phyloP scores from a whole-genome alignment of 1,284 basidiomycete species.

The Cryptococcus sp. region DNA sequence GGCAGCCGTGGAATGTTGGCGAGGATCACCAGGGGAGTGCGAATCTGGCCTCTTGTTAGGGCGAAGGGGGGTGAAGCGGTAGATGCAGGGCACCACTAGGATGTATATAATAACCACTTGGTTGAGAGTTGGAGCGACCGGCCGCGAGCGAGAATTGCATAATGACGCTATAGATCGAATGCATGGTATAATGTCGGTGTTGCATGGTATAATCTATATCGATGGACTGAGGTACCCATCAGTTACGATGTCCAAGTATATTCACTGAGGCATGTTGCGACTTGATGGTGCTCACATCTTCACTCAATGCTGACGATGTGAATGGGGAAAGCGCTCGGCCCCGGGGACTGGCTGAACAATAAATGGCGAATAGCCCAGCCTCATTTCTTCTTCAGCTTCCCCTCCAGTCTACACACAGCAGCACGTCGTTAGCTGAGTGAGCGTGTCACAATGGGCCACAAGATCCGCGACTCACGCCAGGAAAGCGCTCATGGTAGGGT shows the following conservation, averaged over 20 bases:
- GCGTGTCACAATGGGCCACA: neutral
- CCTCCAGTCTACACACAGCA: constrained; percentile 24
- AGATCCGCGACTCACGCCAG: constrained; percentile 26
- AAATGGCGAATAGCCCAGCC: neutral
- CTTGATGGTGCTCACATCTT: neutral
- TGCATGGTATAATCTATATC: no score
- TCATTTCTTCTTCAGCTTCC: constrained; percentile 31
- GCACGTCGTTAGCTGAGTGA: neutral
- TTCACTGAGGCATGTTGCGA: neutral
- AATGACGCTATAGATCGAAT: no score
- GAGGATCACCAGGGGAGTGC: neutral
- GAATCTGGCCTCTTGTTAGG: neutral
- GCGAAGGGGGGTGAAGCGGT: no score
- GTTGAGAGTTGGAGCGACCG: no score
- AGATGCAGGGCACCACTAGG: no score
- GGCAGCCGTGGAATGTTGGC: neutral
- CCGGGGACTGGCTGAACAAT: neutral
- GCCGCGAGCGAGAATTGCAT: no score
- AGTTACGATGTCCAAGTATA: no score
- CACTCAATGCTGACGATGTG: neutral
- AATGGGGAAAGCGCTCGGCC: neutral
- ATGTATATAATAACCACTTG: no score
- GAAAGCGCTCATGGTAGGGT: constrained; percentile 36
- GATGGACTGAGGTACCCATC: no score
- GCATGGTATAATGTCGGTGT: no score